Evolutionary conservation across 2,329 filamentous ascomycete genomes (phyloP), one percentile per base, ranked within the genome.

Genomic region (Tolypocladium ovalisporum): DNA sequence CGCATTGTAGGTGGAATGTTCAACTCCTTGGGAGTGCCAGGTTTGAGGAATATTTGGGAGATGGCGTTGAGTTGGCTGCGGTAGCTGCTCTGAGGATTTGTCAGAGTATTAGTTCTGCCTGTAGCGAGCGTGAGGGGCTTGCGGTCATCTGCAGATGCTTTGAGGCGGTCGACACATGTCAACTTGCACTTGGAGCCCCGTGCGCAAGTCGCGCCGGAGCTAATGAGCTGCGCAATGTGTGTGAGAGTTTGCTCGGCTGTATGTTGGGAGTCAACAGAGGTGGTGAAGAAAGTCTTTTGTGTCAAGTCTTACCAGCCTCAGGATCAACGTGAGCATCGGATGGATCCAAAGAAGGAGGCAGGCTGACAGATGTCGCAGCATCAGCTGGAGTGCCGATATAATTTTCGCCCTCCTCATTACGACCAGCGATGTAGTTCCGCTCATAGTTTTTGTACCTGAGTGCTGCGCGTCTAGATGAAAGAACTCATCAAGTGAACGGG

Each of bases 381-480:
- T 7, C 19, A 1, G 13, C 6, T 4, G 42, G 8, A 2, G 13
- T 17, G 24, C 6, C 3, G 5, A 17, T 15, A 35, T 12, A 35
- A 4, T 0, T n/a, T n/a, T 22, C 29, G n/a, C 22, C 27, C 2
- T 40, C 19, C 17, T 42, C 34, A 12, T 12, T 24, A 29, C 19
- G 15, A 5, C 27, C 12, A 44, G 34, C 53, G 12, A 34, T n/a
- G 34, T 40, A 34, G 37, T 15, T 40, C n/a, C 37, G 39, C 61
- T 78, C 71, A 57, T 76, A 78, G 62, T 74, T 75, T 59, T 73
- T 74, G 67, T 70, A 77, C 75, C 75, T 77, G 56, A 22, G 9
- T 4, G 1, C 2, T 6, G 6, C 2, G 4, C 17, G 19, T 44
- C 22, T 24, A 44, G 24, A 17, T 27, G 22, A n/a, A 27, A 0